Percentiles rank a stretch among this genome's conserved stretches.
Conservation (phyloP, 2,329 filamentous ascomycete genomes). For the Beauveria sp. region DNA sequence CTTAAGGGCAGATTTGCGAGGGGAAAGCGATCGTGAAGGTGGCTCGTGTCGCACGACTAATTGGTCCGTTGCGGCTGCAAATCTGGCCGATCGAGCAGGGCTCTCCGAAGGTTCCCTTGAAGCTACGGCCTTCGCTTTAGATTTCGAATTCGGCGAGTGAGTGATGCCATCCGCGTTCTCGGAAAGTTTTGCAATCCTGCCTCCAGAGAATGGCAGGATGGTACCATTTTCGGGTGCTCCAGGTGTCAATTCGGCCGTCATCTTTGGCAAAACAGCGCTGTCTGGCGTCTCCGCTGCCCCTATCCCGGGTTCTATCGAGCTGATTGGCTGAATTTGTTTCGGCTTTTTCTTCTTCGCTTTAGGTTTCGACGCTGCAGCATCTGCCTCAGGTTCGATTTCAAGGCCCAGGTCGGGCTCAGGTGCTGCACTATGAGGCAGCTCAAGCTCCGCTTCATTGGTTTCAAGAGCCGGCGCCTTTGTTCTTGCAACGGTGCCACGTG, state of each 20-base stretch:
- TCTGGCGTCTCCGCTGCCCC: neutral
- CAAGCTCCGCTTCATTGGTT: conserved; percentile 15
- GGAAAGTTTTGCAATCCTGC: neutral
- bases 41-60: conserved; percentile 58
- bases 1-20: conserved; percentile 71
- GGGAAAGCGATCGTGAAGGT: conserved; percentile 63
- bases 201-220: neutral
- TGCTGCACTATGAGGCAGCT: neutral
- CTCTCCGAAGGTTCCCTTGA: conserved; percentile 45
- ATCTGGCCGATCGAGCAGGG: conserved; percentile 61
- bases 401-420: neutral
- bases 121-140: conserved; percentile 16
- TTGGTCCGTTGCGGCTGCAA: conserved; percentile 49
- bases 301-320: neutral
- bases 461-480: conserved; percentile 41
- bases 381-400: conserved; percentile 5
- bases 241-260: neutral
- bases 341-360: conserved; percentile 13
- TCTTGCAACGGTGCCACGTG: conserved; percentile 47
- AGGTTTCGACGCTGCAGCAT: neutral
- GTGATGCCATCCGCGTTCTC: conserved; percentile 2
- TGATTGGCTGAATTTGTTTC: neutral
- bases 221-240: neutral
- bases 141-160: conserved; percentile 11
- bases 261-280: neutral